Conservation (phyloP, 2,329 filamentous ascomycete species). For the Albifimbria verrucaria region DNA sequence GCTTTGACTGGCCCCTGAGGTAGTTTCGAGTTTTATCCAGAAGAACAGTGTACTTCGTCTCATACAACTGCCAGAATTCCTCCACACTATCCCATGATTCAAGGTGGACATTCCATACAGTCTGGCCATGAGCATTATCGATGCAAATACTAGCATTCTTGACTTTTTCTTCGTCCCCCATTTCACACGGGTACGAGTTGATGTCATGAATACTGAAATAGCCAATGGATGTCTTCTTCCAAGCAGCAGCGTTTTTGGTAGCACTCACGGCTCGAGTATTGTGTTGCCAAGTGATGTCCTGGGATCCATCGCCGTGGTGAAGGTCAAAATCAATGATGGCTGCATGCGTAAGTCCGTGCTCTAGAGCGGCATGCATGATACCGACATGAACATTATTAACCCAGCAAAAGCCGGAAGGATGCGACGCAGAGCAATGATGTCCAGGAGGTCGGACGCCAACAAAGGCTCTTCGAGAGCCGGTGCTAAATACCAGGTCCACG, state of each 20-base stretch:
- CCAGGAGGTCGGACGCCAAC: constrained; percentile 90
- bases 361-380: constrained; percentile 83
- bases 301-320: constrained; percentile 93
- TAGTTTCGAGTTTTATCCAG: constrained; percentile 79
- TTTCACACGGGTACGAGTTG: constrained; percentile 96
- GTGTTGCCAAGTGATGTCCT: constrained; percentile 87
- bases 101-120: constrained; percentile 93
- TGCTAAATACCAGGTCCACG: constrained; percentile 75
- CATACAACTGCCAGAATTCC: constrained; percentile 89
- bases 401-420: constrained; percentile 97
- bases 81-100: constrained; percentile 78
- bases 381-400: constrained; percentile 97
- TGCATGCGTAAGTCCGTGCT: constrained; percentile 85
- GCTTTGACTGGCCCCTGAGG: constrained; percentile 68
- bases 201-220: constrained; percentile 98
- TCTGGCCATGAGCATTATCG: constrained; percentile 90
- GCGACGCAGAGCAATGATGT: constrained; percentile 87
- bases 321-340: constrained; percentile 92
- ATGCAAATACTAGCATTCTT: constrained; percentile 92
- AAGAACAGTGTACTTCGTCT: constrained; percentile 70
- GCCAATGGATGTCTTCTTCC: constrained; percentile 84
- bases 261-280: constrained; percentile 65
- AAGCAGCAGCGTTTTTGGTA: constrained; percentile 66
- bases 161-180: constrained; percentile 89
- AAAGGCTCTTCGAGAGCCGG: constrained; percentile 73